Evolutionary conservation across 1,139 yeast species (phyloP), one percentile per base, ranked within the genome.

Genomic region (Tardiomyces digboiensis): DNA sequence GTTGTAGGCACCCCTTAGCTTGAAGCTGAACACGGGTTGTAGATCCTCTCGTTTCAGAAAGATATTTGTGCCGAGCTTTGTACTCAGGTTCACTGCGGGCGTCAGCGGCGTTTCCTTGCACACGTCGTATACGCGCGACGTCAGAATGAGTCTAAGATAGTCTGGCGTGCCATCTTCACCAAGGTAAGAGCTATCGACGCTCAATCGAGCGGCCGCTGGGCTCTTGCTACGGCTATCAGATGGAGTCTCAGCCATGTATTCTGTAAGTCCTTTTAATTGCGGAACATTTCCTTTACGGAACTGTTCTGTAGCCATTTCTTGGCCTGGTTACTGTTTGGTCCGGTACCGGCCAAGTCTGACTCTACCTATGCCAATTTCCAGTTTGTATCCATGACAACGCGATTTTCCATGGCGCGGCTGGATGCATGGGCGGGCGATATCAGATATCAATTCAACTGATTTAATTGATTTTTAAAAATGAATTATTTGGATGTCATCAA

Each of bases 1-100:
- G 62, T 91, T 91, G 65, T 89, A 87, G 20, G 98, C 99, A 47
- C 99, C 99, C 61, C 99, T 80, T 49, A 91, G 73, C 67, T 91
- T 91, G 75, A 91, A 91, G 36, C 95, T 84, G 64, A 91, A 91
- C 12, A 93, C 98, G 0, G 99, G 97, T 45, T 87, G 74, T 41
- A 88, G 71, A 58, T 93, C 99, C 62, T 91, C 99, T 53, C 99
- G 74, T 59, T 91, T 91, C 53, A 91, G 69, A 49, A 74, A 72
- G 14, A 93, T 80, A 41, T 81, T 81, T 38, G 95, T 72, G 42
- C 83, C 83, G 19, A 80, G 71, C 57, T 79, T 80, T 44, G 81
- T 81, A 1, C 93, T 81, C 44, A 91, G 70, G 39, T 83, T 80
- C 8, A 79, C 75, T 0, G 96, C 98, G 39, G 73, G 72, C 0